Evolutionary conservation across 1,284 basidiomycete species (phyloP).

Genomic region (Microbotryum saponariae): DNA sequence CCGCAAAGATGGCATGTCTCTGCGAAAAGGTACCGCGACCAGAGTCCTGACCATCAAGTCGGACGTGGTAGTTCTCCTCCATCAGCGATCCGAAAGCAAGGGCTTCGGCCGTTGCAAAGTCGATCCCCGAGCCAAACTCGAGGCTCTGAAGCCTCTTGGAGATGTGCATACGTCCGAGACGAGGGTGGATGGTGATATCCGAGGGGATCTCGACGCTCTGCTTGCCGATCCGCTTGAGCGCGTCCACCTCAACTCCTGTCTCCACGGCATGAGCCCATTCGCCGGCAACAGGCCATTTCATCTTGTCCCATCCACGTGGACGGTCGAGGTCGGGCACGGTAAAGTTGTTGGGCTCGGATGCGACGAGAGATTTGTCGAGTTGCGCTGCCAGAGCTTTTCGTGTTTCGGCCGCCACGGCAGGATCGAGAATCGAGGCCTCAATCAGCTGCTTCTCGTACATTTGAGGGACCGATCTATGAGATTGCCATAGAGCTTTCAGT

Average conservation of each 20-base stretch:
- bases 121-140: slow-evolving; percentile 61
- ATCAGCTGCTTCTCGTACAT: slow-evolving; percentile 71
- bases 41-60: slow-evolving; percentile 83
- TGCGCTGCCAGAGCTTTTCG: slow-evolving; percentile 54
- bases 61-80: slow-evolving; percentile 66
- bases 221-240: slow-evolving; percentile 54
- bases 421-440: slow-evolving; percentile 53
- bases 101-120: slow-evolving; percentile 84
- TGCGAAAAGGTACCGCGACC: slow-evolving; percentile 85
- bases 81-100: slow-evolving; percentile 77
- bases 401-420: slow-evolving; percentile 48
- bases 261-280: slow-evolving; percentile 53
- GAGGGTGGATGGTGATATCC: slow-evolving; percentile 64
- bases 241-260: slow-evolving; percentile 57
- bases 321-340: slow-evolving; percentile 51
- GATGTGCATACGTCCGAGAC: slow-evolving; percentile 64
- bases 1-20: slow-evolving; percentile 80
- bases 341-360: slow-evolving; percentile 50
- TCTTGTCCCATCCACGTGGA: slow-evolving; percentile 55
- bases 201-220: slow-evolving; percentile 64
- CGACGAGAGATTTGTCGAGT: slow-evolving; percentile 55
- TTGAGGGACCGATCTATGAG: slow-evolving; percentile 62
- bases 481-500: slow-evolving; percentile 66
- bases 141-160: slow-evolving; percentile 65
- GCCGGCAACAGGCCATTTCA: slow-evolving; percentile 61